A percentile compares a stretch with the other conserved stretches of the same genome.
phyloP scores from a whole-genome alignment of 2,329 filamentous ascomycete species.

The Coleophoma eucalyptorum region DNA sequence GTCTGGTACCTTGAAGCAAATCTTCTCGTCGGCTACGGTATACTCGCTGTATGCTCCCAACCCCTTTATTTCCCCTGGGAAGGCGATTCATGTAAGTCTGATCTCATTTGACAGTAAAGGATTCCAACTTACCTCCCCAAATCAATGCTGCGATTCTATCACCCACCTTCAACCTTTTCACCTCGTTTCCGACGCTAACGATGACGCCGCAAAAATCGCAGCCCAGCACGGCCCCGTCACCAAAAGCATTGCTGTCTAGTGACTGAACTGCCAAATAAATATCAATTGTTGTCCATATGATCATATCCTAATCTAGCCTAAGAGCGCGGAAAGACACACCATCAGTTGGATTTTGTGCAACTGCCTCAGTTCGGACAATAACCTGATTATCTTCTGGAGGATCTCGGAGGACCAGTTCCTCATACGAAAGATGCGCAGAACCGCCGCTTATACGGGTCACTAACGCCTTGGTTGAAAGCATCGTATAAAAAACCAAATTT shows the following conservation, averaged over 20 bases:
- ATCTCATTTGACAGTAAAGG: no score
- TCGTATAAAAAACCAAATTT: no score
- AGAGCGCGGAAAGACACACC: background rate
- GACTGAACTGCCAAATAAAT: slow-evolving; percentile 24
- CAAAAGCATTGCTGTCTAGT: slow-evolving; percentile 32
- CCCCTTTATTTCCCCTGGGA: slow-evolving; percentile 25
- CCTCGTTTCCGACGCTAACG: slow-evolving; percentile 25
- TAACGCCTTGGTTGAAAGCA: background rate
- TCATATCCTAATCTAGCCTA: no score
- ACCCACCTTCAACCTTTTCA: slow-evolving; percentile 20
- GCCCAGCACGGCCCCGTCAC: slow-evolving; percentile 32
- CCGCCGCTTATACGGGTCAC: background rate
- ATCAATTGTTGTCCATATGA: no score
- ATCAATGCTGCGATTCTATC: slow-evolving; percentile 27
- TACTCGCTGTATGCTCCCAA: slow-evolving; percentile 36
- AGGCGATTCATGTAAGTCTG: no score
- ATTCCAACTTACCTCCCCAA: slow-evolving; percentile 29
- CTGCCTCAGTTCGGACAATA: background rate
- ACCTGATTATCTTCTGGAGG: background rate
- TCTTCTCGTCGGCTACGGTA: slow-evolving; percentile 34
- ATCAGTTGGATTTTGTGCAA: background rate
- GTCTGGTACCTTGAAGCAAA: slow-evolving; percentile 34
- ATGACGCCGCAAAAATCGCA: slow-evolving; percentile 34
- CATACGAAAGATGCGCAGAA: background rate
- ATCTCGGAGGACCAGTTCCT: background rate